phyloP scores from a whole-genome alignment of 1,284 basidiomycete genomes.

The Ceratobasidium sp. region DNA sequence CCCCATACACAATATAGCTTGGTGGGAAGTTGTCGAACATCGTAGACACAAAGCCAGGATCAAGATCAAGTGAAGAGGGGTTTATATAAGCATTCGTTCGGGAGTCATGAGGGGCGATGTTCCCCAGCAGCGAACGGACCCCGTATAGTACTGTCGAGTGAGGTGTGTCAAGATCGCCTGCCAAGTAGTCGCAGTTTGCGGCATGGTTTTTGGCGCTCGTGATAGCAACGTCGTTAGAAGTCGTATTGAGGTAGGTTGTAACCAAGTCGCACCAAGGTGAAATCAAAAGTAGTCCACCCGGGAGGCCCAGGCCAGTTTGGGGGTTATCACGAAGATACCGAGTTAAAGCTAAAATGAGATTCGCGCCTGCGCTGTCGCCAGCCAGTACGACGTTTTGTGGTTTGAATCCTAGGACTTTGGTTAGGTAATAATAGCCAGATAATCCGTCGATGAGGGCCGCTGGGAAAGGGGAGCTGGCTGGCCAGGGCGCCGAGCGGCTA shows the following conservation, averaged over 20 bases:
- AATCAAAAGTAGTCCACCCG: constrained; percentile 68
- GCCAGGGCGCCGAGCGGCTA: constrained; percentile 58
- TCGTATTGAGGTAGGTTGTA: constrained; percentile 51
- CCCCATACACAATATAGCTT: constrained; percentile 70
- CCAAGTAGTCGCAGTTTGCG: constrained; percentile 53
- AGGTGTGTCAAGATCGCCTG: constrained; percentile 56
- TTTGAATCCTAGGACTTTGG: constrained; percentile 62
- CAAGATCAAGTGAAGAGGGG: constrained; percentile 64
- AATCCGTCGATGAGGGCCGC: constrained; percentile 74
- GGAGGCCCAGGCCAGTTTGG: constrained; percentile 61
- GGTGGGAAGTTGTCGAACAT: constrained; percentile 68
- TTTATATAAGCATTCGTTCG: constrained; percentile 69
- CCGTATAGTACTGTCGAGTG: constrained; percentile 35
- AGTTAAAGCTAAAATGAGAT: constrained; percentile 71
- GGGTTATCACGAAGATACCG: constrained; percentile 63
- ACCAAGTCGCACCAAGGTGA: constrained; percentile 72
- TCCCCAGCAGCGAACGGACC: constrained; percentile 47
- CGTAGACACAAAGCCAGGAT: constrained; percentile 54
- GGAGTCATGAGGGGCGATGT: constrained; percentile 59
- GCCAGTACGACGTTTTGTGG: constrained; percentile 73
- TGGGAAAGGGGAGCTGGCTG: constrained; percentile 66
- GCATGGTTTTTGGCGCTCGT: constrained; percentile 54
- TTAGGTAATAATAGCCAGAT: constrained; percentile 72
- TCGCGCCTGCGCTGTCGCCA: constrained; percentile 81
- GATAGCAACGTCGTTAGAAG: constrained; percentile 57